Evolutionary conservation across 2,329 filamentous ascomycete species (phyloP), one percentile per base, ranked within the genome.

Genomic region (Fusarium sp.): DNA sequence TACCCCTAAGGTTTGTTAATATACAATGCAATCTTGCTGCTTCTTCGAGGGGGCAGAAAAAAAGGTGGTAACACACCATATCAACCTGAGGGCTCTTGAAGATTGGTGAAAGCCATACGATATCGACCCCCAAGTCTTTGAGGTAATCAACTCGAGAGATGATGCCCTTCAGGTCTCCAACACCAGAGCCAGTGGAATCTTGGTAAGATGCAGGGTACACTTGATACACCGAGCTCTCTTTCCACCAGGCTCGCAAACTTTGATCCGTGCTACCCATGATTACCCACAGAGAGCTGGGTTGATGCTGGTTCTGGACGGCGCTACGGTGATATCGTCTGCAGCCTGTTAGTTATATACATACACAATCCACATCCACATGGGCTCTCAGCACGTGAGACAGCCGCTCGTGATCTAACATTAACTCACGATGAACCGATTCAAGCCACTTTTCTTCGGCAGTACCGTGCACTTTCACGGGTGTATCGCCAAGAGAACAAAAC

Each of bases 141-240:
- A 89, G 83, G 73, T 90, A 89, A 77, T 89, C 87, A 24, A 90
- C 81, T 55, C 87, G 84, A 22, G 85, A 86, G 56, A 89, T 88
- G 73, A 90, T 89, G 42, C 89, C 89, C 52, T 84, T 85, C n/a
- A 90, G 80, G 68, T 90, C 88, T 45, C 89, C 89, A 52, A 86
- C 80, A 10, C 89, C 89, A 64, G 88, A 85, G 45, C 86, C 87
- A 26, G 87, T 89, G 47, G 86, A 87, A 78, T 90, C 89, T 70
- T 89, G 86, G 82, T 90, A 91, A 32, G 87, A 89, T n/a, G 89
- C 86, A 6, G 89, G 88, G 77, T 90, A 91, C 70, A 91, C 86
- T 72, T 91, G 88, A 77, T 91, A 91, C 28, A 90, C 87, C 15
- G 87, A 84, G 57, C 84, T 86, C 78, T 90, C 88, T 74, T 90